phyloP scores from a whole-genome alignment of 2,329 filamentous ascomycete species.

The Microsporum canis region DNA sequence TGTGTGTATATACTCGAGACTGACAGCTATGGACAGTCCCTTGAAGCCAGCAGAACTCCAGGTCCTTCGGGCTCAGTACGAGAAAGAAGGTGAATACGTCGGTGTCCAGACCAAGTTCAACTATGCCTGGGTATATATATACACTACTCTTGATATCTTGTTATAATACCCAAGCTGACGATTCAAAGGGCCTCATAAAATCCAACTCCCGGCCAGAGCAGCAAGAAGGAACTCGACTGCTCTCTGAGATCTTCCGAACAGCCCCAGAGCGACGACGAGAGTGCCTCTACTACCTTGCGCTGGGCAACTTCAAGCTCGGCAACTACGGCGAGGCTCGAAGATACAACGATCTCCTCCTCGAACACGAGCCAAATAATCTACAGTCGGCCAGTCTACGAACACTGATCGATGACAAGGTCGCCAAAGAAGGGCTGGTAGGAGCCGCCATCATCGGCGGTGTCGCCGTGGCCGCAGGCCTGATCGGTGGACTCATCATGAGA shows the following conservation, averaged over 20 bases:
- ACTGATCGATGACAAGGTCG: conserved; percentile 91
- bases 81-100: conserved; percentile 94
- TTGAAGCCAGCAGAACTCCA: conserved; percentile 85
- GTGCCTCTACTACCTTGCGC: conserved; percentile 94
- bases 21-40: conserved; percentile 45
- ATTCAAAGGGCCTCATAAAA: conserved; percentile 76
- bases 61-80: conserved; percentile 85
- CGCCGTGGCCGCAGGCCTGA: conserved; percentile 82
- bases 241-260: conserved; percentile 92
- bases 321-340: conserved; percentile 91
- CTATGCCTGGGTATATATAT: conserved; percentile 75
- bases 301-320: conserved; percentile 96
- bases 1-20: background rate
- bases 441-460: conserved; percentile 91
- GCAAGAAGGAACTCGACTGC: conserved; percentile 83
- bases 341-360: conserved; percentile 86
- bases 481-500: conserved; percentile 76
- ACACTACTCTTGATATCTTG: background rate
- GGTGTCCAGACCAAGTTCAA: conserved; percentile 99
- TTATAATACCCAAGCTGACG: background rate
- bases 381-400: conserved; percentile 77
- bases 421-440: conserved; percentile 84
- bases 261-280: conserved; percentile 88
- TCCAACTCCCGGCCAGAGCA: conserved; percentile 74
- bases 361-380: conserved; percentile 82